Evolutionary conservation across 169 alveolate genomes (phyloP), one percentile per base, ranked within the genome.

Genomic region (Amoebophrya sp.): DNA sequence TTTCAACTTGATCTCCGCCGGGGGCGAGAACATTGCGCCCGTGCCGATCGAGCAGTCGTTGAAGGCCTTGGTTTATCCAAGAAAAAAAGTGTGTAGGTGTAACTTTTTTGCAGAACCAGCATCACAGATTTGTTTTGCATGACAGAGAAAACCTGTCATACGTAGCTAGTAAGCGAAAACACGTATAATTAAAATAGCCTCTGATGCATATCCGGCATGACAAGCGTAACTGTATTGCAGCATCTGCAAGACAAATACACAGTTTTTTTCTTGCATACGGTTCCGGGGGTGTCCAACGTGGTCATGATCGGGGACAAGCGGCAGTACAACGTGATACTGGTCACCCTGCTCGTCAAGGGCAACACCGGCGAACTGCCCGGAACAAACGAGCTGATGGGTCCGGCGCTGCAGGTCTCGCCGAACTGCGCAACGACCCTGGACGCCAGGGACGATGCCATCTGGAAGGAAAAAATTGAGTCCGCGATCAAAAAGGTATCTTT

Each of bases 221-320:
- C n/a, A n/a, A n/a, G n/a, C n/a, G n/a, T n/a, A n/a, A n/a, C n/a
- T n/a, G n/a, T n/a, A n/a, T n/a, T n/a, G n/a, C n/a, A n/a, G n/a
- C n/a, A n/a, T n/a, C n/a, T n/a, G n/a, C n/a, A n/a, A n/a, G n/a
- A n/a, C n/a, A n/a, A n/a, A n/a, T n/a, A n/a, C n/a, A n/a, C n/a
- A n/a, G n/a, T n/a, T n/a, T n/a, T n/a, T n/a, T n/a, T n/a, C n/a
- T n/a, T n/a, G n/a, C n/a, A n/a, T n/a, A n/a, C n/a, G n/a, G n/a
- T 89, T 1, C 93, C 93, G 0, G 93, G 91, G 25, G 53, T 92
- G 77, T 89, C 92, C 32, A 92, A 92, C 77, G 93, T 92, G 55
- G 89, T 92, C 92, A 92, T 92, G 93, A 91, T 92, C 35, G 93
- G 93, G 47, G 93, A 92, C 90, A 92, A 92, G 89, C 93, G 93